A percentile compares a stretch with the other conserved stretches of the same genome.
These are phyloP conservation scores for Boletus subcaerulescens DNA, from an alignment of 768 basidiomycete species.

Conservation along the genomic window DNA sequence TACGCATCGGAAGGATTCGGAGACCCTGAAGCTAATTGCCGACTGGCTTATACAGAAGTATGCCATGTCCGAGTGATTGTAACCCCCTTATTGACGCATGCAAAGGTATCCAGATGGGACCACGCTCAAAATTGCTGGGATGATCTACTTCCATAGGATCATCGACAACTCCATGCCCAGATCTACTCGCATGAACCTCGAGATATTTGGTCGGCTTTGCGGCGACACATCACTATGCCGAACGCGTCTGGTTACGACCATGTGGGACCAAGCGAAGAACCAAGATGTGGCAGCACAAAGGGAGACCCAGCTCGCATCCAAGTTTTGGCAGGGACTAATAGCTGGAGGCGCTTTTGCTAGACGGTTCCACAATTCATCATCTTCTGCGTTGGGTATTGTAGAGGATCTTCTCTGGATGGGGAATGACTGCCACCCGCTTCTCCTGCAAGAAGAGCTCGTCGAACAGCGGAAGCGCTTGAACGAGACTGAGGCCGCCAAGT, in stretches of 20 bases:
- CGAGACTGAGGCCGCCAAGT: constrained; percentile 23
- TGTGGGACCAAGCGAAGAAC: constrained; percentile 33
- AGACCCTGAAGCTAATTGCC: constrained; percentile 10
- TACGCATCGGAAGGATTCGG: constrained; percentile 12
- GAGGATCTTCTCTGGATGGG: neutral
- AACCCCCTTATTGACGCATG: neutral
- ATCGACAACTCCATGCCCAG: constrained; percentile 35
- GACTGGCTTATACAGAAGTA: constrained; percentile 19
- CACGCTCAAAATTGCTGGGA: constrained; percentile 23
- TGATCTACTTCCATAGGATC: constrained; percentile 35
- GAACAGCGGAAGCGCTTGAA: constrained; percentile 12
- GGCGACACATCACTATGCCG: constrained; percentile 29
- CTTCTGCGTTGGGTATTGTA: neutral
- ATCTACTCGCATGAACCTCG: constrained; percentile 29
- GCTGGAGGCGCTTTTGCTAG: neutral
- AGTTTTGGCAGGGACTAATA: constrained; percentile 25
- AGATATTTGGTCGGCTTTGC: constrained; percentile 36
- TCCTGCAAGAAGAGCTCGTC: constrained; percentile 22
- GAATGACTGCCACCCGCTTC: neutral
- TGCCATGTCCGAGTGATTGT: neutral
- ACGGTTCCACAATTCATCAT: neutral
- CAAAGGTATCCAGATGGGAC: constrained; percentile 9
- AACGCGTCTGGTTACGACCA: constrained; percentile 36
- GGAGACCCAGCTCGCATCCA: constrained; percentile 23
- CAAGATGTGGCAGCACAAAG: neutral